Evolutionary conservation across 202 grass and related monocot species (phyloP).

Genomic region (Bolboschoenoplectus hybrid): DNA sequence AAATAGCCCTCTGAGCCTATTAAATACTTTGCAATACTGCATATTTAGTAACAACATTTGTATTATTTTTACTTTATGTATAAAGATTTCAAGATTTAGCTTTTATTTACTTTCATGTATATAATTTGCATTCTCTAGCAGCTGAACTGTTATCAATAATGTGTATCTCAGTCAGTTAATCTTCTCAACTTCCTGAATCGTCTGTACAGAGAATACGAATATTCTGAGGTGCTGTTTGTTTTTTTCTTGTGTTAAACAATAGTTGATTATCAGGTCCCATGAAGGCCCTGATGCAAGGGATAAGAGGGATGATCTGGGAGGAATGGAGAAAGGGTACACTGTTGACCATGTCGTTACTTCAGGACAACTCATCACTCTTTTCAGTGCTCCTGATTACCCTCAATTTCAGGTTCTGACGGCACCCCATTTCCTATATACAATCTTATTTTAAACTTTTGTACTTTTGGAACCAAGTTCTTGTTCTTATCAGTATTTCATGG

Average conservation of each 20-base stretch:
- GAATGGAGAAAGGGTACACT: slow-evolving; percentile 92
- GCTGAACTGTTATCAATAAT: background rate
- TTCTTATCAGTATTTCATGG: background rate
- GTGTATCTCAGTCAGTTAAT: background rate
- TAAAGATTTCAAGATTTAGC: background rate
- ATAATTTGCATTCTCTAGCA: background rate
- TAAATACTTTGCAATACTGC: background rate
- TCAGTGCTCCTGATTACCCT: slow-evolving; percentile 97
- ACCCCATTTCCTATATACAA: background rate
- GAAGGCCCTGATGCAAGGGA: slow-evolving; percentile 97
- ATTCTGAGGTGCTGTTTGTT: slow-evolving; percentile 30
- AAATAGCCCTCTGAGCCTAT: background rate
- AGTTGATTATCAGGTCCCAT: slow-evolving; percentile 99
- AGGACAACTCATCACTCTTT: slow-evolving; percentile 86
- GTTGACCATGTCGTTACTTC: slow-evolving; percentile 84
- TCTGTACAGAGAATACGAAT: slow-evolving; percentile 2
- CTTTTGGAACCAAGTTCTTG: background rate
- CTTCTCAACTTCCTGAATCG: background rate
- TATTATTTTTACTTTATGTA: background rate
- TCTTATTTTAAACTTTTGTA: background rate
- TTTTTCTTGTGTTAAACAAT: slow-evolving; percentile 57
- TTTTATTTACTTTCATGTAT: background rate
- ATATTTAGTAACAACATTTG: slow-evolving; percentile 2
- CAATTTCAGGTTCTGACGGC: slow-evolving; percentile 78
- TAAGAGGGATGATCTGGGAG: slow-evolving; percentile 71